Conservation (phyloP, 805 yeast genomes). For the Candida sonorensis region DNA sequence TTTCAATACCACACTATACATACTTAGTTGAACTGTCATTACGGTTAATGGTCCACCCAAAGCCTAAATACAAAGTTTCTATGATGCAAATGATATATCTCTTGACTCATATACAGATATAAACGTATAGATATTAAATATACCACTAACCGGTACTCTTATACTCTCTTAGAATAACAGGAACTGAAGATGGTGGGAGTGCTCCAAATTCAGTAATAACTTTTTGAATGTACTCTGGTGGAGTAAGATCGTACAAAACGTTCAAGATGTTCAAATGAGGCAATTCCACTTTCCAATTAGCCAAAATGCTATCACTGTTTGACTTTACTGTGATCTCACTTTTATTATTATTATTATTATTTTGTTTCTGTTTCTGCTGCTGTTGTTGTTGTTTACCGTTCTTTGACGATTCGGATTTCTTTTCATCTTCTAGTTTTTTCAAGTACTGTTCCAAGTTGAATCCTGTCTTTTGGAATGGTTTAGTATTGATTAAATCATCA, state of each 20-base stretch:
- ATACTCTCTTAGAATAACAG: slow-evolving; percentile 92
- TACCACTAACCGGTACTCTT: slow-evolving; percentile 42
- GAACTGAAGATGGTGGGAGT: slow-evolving; percentile 96
- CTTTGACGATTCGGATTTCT: slow-evolving; percentile 11
- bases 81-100: too few relatives aligned
- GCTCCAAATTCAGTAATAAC: slow-evolving; percentile 95
- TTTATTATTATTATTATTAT: slow-evolving; percentile 19
- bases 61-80: too few relatives aligned
- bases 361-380: slow-evolving; percentile 20
- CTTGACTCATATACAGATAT: too few relatives aligned
- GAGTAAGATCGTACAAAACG: slow-evolving; percentile 89
- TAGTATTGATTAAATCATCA: slow-evolving; percentile 56
- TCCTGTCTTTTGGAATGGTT: slow-evolving; percentile 52
- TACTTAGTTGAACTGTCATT: too few relatives aligned
- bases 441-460: slow-evolving; percentile 61
- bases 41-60: too few relatives aligned
- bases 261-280: slow-evolving; percentile 67
- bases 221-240: slow-evolving; percentile 88
- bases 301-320: too few relatives aligned
- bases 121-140: too few relatives aligned
- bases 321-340: slow-evolving; percentile 36
- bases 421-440: slow-evolving; percentile 31
- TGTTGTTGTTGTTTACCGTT: slow-evolving; percentile 23
- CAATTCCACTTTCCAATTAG: slow-evolving; percentile 55
- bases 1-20: too few relatives aligned